Conservation (phyloP, 768 basidiomycete genomes). For the Hygrocybe coccinea region DNA sequence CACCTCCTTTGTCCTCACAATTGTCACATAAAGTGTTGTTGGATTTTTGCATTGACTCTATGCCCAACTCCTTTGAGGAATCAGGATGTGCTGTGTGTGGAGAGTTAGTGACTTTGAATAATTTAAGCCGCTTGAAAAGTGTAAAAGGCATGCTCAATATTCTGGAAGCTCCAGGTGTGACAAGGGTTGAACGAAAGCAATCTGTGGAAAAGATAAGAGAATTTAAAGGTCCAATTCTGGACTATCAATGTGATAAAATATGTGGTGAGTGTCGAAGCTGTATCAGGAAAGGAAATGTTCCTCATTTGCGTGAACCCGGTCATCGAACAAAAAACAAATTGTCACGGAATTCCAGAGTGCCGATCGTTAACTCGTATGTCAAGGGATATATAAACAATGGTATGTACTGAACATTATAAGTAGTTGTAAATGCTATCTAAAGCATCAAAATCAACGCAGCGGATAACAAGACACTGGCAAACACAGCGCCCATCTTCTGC, state of each 20-base stretch:
- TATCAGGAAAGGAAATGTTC: constrained; percentile 4
- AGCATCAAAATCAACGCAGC: too few relatives aligned
- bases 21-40: not conserved
- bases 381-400: too few relatives aligned
- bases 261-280: constrained; percentile 7
- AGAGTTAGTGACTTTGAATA: constrained; percentile 5
- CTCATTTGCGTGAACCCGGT: too few relatives aligned
- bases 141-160: constrained; percentile 4
- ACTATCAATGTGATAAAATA: constrained; percentile 4
- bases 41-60: constrained; percentile 3
- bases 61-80: constrained; percentile 17
- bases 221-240: constrained; percentile 15
- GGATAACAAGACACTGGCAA: too few relatives aligned
- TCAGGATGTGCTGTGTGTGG: constrained; percentile 33
- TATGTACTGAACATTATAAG: too few relatives aligned
- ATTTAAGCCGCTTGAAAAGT: constrained; percentile 8
- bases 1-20: not conserved
- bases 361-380: too few relatives aligned
- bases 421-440: too few relatives aligned
- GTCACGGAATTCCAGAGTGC: too few relatives aligned
- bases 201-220: constrained; percentile 8
- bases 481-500: too few relatives aligned
- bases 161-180: constrained; percentile 6
- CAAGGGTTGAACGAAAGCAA: constrained; percentile 4
- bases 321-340: too few relatives aligned